A percentile compares a stretch with the other conserved stretches of the same genome.
Conservation (phyloP, 164 flowering plant genomes). For the Euptelea pleiosperma region DNA sequence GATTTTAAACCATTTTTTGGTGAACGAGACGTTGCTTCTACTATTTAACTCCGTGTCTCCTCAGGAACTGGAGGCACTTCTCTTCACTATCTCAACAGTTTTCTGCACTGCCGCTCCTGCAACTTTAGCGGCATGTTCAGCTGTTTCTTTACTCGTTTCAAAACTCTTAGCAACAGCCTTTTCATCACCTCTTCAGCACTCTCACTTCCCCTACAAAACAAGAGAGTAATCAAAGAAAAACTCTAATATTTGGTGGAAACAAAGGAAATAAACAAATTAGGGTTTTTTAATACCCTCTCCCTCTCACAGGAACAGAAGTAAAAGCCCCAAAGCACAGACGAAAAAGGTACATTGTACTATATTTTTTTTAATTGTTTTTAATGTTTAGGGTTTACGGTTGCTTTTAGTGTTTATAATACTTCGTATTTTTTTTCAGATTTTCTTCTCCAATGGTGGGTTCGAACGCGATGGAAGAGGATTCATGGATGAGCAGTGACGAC, state of each 20-base stretch:
- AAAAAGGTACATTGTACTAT: not conserved
- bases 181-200: constrained; percentile 8
- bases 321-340: not conserved
- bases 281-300: not conserved
- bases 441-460: too few relatives aligned
- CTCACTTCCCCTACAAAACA: not conserved
- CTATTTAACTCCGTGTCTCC: too few relatives aligned
- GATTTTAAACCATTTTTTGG: too few relatives aligned
- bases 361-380: too few relatives aligned
- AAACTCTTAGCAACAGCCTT: constrained; percentile 12
- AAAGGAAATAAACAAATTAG: too few relatives aligned
- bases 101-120: constrained; percentile 15
- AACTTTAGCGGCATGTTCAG: constrained; percentile 12
- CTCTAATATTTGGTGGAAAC: too few relatives aligned
- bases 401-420: not conserved
- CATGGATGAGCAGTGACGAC: constrained; percentile 9
- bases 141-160: constrained; percentile 13
- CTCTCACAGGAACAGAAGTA: not conserved
- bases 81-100: constrained; percentile 15
- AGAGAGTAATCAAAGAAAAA: too few relatives aligned
- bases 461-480: not conserved
- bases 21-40: too few relatives aligned
- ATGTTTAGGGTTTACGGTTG: not conserved
- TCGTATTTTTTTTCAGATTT: not conserved
- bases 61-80: constrained; percentile 1